These are phyloP conservation scores for Pisolithus marmoratus DNA, from an alignment of 768 basidiomycete genomes.

Conservation along the genomic window DNA sequence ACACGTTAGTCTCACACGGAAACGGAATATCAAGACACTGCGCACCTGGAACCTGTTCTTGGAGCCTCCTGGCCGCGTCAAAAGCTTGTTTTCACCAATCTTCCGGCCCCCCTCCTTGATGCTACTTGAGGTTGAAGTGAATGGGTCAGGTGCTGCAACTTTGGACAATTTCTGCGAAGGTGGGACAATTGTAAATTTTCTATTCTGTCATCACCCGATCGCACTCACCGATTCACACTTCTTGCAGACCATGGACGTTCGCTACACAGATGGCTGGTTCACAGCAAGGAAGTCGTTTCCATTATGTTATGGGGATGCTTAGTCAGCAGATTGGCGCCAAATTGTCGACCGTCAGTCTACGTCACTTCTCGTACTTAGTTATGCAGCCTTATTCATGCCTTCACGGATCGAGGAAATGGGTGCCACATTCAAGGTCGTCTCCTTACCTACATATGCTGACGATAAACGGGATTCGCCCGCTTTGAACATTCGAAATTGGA, in stretches of 20 bases:
- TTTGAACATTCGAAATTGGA: constrained; percentile 66
- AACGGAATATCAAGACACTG: constrained; percentile 12
- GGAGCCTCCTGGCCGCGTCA: constrained; percentile 61
- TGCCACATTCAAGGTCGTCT: constrained; percentile 77
- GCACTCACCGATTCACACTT: constrained; percentile 71
- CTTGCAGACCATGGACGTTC: constrained; percentile 68
- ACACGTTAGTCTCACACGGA: constrained; percentile 1
- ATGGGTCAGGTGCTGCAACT: constrained; percentile 86
- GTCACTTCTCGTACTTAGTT: constrained; percentile 19
- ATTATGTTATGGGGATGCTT: neutral
- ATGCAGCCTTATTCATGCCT: constrained; percentile 81
- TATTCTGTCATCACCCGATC: constrained; percentile 5
- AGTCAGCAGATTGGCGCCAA: neutral
- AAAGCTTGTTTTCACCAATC: constrained; percentile 81
- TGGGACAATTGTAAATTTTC: neutral
- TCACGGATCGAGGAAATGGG: constrained; percentile 49
- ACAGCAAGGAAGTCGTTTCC: too few relatives aligned
- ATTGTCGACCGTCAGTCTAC: too few relatives aligned
- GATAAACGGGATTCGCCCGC: constrained; percentile 62
- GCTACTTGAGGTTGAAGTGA: constrained; percentile 62
- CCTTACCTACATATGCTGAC: constrained; percentile 46
- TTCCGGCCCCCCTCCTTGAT: constrained; percentile 79
- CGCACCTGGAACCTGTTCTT: constrained; percentile 75
- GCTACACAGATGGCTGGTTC: neutral
- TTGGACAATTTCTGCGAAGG: constrained; percentile 84